Evolutionary conservation across 805 yeast species (phyloP).

Genomic region (Ogataea degrootiae): DNA sequence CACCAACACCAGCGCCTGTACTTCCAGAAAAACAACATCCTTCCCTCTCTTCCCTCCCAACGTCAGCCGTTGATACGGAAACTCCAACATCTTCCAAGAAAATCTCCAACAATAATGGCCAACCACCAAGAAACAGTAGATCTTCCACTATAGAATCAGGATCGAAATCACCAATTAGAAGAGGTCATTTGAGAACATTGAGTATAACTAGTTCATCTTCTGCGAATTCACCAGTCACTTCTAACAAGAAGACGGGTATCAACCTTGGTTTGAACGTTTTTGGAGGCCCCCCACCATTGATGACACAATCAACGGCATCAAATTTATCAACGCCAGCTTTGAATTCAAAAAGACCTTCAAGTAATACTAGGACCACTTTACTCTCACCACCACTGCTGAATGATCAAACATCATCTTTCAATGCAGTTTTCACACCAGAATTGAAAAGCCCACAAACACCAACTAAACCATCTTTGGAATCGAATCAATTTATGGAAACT

Average conservation of each 20-base stretch:
- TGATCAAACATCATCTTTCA: no score
- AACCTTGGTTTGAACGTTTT: conserved; percentile 28
- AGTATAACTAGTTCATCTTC: conserved; percentile 18
- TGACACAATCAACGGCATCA: conserved; percentile 6
- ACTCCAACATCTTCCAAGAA: neutral
- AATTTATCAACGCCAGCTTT: neutral
- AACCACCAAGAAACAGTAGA: conserved; percentile 5
- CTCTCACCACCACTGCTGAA: no score
- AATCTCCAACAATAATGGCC: conserved; percentile 5
- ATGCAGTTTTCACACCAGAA: neutral
- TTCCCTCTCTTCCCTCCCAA: neutral
- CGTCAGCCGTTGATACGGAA: neutral
- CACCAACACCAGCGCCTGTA: neutral
- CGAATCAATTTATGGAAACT: neutral
- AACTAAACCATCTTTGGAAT: neutral
- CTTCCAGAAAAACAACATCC: neutral
- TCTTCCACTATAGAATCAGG: conserved; percentile 14
- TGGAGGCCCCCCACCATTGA: conserved; percentile 11
- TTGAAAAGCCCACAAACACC: neutral
- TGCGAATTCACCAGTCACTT: conserved; percentile 5
- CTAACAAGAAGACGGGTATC: conserved; percentile 23
- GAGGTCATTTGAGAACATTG: conserved; percentile 18
- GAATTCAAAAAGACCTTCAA: neutral
- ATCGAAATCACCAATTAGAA: conserved; percentile 8
- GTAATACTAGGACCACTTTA: neutral